Conservation (phyloP, 441 rosid species). For the Gossypium gossypioides region DNA sequence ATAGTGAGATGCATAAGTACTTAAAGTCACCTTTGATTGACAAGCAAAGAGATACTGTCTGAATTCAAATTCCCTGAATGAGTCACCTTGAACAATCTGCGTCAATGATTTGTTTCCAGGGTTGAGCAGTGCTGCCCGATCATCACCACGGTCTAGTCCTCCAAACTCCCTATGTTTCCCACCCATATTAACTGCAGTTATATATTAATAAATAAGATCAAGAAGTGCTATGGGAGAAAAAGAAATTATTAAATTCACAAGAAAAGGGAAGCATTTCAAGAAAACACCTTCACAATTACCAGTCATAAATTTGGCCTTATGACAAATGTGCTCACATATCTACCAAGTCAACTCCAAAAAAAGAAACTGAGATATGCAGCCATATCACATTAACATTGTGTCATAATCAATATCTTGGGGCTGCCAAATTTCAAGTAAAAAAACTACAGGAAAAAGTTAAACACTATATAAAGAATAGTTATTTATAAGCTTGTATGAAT, state of each 20-base stretch:
- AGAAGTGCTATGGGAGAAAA: slow-evolving; percentile 9
- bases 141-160: slow-evolving; percentile 81
- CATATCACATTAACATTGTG: not conserved
- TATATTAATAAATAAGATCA: slow-evolving; percentile 12
- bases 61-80: slow-evolving; percentile 89
- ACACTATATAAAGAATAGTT: not conserved
- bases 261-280: not conserved
- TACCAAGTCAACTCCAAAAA: not conserved
- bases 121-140: slow-evolving; percentile 73
- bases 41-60: slow-evolving; percentile 92
- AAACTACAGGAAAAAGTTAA: not conserved
- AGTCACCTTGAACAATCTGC: slow-evolving; percentile 85
- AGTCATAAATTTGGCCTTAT: not conserved
- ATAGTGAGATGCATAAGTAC: not conserved
- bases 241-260: not conserved
- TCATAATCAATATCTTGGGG: not conserved
- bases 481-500: not conserved
- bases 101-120: slow-evolving; percentile 66
- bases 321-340: not conserved
- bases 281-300: not conserved
- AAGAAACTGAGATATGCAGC: not conserved
- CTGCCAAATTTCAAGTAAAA: not conserved
- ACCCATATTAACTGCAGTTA: slow-evolving; percentile 54
- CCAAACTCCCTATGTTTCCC: slow-evolving; percentile 84
- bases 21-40: slow-evolving; percentile 59